Evolutionary conservation across 805 yeast species (phyloP), one percentile per base, ranked within the genome.

Genomic region (Starmera caribaea): DNA sequence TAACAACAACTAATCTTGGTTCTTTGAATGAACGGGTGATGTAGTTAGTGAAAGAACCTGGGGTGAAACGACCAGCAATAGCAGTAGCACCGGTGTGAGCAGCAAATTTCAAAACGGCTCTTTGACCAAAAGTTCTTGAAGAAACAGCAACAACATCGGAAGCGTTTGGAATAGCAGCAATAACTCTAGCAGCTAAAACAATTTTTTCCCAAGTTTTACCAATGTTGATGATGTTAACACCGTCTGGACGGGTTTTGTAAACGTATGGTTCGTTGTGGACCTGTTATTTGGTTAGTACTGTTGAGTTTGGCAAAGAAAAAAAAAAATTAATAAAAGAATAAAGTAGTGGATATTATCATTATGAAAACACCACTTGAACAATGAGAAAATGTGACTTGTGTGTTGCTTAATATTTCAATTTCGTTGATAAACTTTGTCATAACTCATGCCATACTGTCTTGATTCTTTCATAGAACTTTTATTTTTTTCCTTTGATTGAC

Each of bases 1-100:
- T 90, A 66, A 92, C 98, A 62, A 92, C 77, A 69, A 92, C 88
- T 69, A 92, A 82, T 79, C 99, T 87, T 81, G 99, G 99, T 80
- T 92, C 99, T 79, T 90, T 92, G 96, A 92, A 92, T 61, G 97
- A 87, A 76, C 97, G 90, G 74, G 98, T 92, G 79, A 90, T 92
- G 79, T 92, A 92, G 80, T 92, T 92, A 70, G 99, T 92, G 92
- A 92, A 92, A 78, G 84, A 81, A 86, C 99, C 99, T 75, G 99
- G 99, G 63, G 98, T 92, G 85, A 92, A 92, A 79, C 99, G 88
- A 76, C 99, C 99, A 62, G 98, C 99, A 76, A 92, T 90, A 69
- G 99, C 89, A 59, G 97, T 90, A 59, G 98, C 96, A 73, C 97
- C 97, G 62, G 97, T 89, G 89, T 92, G 97, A 62, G 96, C 86